Evolutionary conservation across 108 stramenopile species (phyloP), one percentile per base, ranked within the genome.

Genomic region (Parietichytrium sp.): DNA sequence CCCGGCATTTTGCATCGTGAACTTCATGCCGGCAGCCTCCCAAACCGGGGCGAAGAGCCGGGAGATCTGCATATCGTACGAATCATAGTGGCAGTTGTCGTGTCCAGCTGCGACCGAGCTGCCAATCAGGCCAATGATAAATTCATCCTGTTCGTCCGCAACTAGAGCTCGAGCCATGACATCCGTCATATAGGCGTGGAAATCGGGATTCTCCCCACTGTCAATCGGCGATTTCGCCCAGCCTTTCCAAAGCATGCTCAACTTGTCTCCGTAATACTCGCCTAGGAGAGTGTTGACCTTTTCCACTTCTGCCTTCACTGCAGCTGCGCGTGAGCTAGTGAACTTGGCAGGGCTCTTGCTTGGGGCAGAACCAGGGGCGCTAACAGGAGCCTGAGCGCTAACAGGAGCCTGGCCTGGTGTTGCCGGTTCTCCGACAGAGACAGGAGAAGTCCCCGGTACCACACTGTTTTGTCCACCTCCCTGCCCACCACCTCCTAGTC

Each of bases 161-260:
- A 88, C 85, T 2, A 88, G n/a, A 26, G 88, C 88, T 49, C 84
- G 51, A n/a, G 86, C 88, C 84, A 88, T 85, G 55, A 84, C 85
- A 26, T 84, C 78, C 10, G 84, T 77, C 30, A 87, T 81, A 42
- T 87, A 84, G n/a, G 80, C 79, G 47, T 31, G 47, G 2, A 82
- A 61, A 2, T 85, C 54, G 47, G 47, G 54, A 30, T 83, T 27
- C 49, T 87, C 78, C 47, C 51, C 29, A 13, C 81, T 20, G 3
- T 38, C 45, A n/a, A 81, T 83, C 38, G 52, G 82, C 49, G 27
- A 33, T 55, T 87, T 87, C 15, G 45, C 47, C 83, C 85, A 86
- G 4, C 80, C 45, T 3, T 82, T 49, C 30, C 83, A 20, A 10
- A 88, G 55, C 87, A 88, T 88, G 29, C 42, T 51, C 3, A 45